A percentile compares a stretch with the other conserved stretches of the same genome.
These are phyloP conservation scores for Aureobasidium melanogenum DNA, from an alignment of 2,329 filamentous ascomycete genomes.

Conservation along the genomic window DNA sequence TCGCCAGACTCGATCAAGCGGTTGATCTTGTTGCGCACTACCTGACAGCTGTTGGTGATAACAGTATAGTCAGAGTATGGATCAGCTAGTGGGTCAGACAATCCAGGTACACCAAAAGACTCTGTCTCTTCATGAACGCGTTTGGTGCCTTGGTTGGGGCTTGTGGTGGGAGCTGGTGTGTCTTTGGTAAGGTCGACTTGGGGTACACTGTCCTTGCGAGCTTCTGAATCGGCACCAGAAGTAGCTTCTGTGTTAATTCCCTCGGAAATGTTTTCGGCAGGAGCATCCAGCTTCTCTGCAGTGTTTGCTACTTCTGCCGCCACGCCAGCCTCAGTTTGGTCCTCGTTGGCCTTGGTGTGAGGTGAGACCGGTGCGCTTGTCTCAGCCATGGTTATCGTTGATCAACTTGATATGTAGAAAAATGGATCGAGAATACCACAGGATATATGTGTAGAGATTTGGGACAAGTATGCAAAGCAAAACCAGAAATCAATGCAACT, in stretches of 20 bases:
- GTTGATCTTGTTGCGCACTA: constrained; percentile 28
- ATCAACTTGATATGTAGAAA: neutral
- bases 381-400: neutral
- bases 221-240: neutral
- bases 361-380: neutral
- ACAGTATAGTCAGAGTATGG: neutral
- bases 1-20: constrained; percentile 34
- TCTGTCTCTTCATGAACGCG: neutral
- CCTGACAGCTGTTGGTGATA: neutral
- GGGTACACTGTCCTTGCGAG: neutral
- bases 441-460: neutral
- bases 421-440: neutral
- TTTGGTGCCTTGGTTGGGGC: neutral
- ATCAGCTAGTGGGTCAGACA: no score
- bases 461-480: neutral
- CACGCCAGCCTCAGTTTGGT: neutral
- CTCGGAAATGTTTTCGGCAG: neutral
- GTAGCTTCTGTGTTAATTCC: neutral
- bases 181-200: neutral
- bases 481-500: neutral
- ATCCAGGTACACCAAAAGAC: no score
- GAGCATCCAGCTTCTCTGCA: neutral
- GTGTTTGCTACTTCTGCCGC: neutral
- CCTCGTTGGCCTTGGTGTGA: neutral
- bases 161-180: neutral